phyloP scores from a whole-genome alignment of 208 protist species.

The Crithidia expoeki region DNA sequence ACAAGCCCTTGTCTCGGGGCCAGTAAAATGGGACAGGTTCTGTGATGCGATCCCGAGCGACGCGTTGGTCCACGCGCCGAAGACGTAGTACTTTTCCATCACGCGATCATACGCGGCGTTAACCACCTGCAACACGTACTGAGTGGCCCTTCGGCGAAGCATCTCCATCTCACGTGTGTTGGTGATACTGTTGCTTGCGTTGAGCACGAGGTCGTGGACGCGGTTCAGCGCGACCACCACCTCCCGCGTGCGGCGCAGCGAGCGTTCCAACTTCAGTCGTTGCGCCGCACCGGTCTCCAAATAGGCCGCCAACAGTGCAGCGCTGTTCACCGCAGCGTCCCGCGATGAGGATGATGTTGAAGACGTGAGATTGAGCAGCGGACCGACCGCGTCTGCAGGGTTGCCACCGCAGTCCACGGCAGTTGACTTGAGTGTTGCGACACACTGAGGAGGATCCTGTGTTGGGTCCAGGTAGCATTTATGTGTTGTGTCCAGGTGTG shows the following conservation, averaged over 20 bases:
- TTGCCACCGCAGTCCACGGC: conserved; percentile 25
- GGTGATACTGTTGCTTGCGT: not conserved
- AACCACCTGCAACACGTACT: conserved; percentile 11
- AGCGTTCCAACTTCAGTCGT: conserved; percentile 30
- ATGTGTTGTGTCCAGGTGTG: conserved; percentile 26
- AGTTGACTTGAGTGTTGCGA: conserved; percentile 23
- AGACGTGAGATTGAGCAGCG: conserved; percentile 10
- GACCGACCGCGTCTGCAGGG: conserved; percentile 22
- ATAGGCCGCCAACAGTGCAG: conserved; percentile 26
- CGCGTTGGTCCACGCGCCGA: conserved; percentile 11
- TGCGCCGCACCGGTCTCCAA: conserved; percentile 16
- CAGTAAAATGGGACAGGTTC: not conserved
- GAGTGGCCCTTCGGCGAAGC: conserved; percentile 18
- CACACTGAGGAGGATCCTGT: conserved; percentile 13
- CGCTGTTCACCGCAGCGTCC: conserved; percentile 9
- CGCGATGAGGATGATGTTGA: not conserved
- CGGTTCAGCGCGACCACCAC: conserved; percentile 17
- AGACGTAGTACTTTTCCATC: conserved; percentile 36
- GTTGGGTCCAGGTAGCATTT: conserved; percentile 26
- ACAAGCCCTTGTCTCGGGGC: conserved; percentile 13
- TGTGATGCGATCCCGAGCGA: conserved; percentile 27
- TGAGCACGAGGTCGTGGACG: conserved; percentile 15
- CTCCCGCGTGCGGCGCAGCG: conserved; percentile 34
- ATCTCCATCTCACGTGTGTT: conserved; percentile 8
- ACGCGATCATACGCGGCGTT: conserved; percentile 23